Evolutionary conservation across 139 green algal species (phyloP).

Genomic region (Desmodesmus armatus): DNA sequence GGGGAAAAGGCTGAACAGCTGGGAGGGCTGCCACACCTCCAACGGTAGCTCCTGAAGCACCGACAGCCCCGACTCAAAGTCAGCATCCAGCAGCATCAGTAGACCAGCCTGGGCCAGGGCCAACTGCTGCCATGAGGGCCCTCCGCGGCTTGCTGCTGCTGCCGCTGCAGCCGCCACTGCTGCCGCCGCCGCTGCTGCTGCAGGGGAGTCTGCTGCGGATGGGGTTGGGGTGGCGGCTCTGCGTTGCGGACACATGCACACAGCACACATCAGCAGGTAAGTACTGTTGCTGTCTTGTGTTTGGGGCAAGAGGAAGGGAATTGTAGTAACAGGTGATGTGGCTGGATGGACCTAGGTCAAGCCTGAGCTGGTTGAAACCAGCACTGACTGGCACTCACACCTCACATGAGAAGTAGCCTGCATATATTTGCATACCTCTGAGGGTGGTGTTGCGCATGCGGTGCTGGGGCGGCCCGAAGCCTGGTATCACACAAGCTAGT

Average conservation of each 20-base stretch:
- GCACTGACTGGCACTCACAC: too few relatives aligned
- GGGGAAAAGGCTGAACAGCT: conserved; percentile 78
- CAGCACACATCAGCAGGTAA: background rate
- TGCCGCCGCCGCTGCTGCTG: background rate
- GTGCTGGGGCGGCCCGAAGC: too few relatives aligned
- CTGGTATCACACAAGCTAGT: too few relatives aligned
- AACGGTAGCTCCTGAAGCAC: conserved; percentile 56
- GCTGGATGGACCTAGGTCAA: too few relatives aligned
- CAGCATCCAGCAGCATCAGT: conserved; percentile 68
- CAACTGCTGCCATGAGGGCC: conserved; percentile 58
- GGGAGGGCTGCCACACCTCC: conserved; percentile 66
- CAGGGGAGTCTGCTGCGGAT: background rate
- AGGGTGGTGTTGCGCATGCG: too few relatives aligned
- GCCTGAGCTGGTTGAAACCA: too few relatives aligned
- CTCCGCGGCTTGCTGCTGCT: background rate
- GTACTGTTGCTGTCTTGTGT: background rate
- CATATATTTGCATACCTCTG: too few relatives aligned
- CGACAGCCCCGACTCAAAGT: conserved; percentile 57
- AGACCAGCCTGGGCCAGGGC: conserved; percentile 75
- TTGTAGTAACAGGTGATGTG: too few relatives aligned
- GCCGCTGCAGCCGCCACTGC: conserved; percentile 21
- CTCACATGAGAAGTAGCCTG: too few relatives aligned
- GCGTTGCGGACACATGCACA: too few relatives aligned
- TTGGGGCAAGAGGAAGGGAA: background rate
- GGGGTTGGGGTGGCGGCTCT: too few relatives aligned